phyloP scores from a whole-genome alignment of 495 filamentous ascomycete species.

The Elasticomyces elasticus region DNA sequence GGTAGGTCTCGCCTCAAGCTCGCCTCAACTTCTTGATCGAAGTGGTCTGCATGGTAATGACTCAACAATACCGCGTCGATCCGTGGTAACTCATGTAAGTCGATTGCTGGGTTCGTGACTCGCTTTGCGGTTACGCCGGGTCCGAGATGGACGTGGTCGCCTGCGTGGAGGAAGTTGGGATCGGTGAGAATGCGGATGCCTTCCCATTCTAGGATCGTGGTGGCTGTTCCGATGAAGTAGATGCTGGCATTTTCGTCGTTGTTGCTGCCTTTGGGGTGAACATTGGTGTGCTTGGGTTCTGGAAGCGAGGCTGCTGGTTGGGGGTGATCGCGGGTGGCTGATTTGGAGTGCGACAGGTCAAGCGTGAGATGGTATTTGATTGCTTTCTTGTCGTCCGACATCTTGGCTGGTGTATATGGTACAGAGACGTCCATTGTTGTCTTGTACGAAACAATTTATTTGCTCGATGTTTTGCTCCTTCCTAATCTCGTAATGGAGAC shows the following conservation, averaged over 20 bases:
- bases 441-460: neutral
- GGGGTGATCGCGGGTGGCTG: slow-evolving; percentile 2
- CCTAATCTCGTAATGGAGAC: neutral
- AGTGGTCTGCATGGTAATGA: slow-evolving; percentile 53
- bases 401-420: neutral
- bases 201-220: slow-evolving; percentile 55
- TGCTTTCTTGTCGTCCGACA: neutral
- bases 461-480: neutral
- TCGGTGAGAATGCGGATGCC: slow-evolving; percentile 58
- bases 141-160: slow-evolving; percentile 58
- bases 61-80: slow-evolving; percentile 53
- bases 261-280: slow-evolving; percentile 33
- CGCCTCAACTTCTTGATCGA: slow-evolving; percentile 52
- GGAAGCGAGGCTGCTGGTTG: slow-evolving; percentile 25
- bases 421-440: neutral
- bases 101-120: slow-evolving; percentile 49
- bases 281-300: slow-evolving; percentile 34
- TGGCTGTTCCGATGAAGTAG: slow-evolving; percentile 57
- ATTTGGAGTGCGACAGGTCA: slow-evolving; percentile 1
- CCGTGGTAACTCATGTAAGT: slow-evolving; percentile 50
- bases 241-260: slow-evolving; percentile 37
- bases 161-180: slow-evolving; percentile 61
- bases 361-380: slow-evolving; percentile 11
- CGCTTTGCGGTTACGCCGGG: slow-evolving; percentile 45
- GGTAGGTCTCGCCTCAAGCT: slow-evolving; percentile 47